Evolutionary conservation across 306 rosid genomes (phyloP).

Genomic region (Gleditsia sinensis): DNA sequence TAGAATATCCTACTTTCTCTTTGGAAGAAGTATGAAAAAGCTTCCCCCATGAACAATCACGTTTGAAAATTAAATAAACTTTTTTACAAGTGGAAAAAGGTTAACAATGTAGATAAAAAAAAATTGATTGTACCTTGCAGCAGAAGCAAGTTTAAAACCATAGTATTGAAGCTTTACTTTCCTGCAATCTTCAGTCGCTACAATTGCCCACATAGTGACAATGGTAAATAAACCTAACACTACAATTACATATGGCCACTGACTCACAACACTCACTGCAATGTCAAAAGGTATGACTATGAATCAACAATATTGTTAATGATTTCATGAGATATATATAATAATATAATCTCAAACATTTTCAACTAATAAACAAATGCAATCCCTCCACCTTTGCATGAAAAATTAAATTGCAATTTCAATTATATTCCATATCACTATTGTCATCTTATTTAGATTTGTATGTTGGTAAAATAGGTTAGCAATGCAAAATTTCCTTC

Average conservation of each 20-base stretch:
- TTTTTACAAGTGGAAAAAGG: slow-evolving; percentile 21
- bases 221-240: slow-evolving; percentile 81
- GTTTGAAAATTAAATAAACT: neutral
- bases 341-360: neutral
- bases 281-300: slow-evolving; percentile 20
- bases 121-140: slow-evolving; percentile 87
- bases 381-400: neutral
- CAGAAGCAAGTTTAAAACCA: slow-evolving; percentile 97
- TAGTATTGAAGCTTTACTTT: slow-evolving; percentile 95
- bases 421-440: slow-evolving; percentile 11
- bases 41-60: slow-evolving; percentile 23
- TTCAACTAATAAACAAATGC: slow-evolving; percentile 18
- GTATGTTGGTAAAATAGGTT: slow-evolving; percentile 22
- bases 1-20: slow-evolving; percentile 24
- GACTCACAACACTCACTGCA: slow-evolving; percentile 70
- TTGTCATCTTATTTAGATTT: neutral
- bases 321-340: slow-evolving; percentile 16
- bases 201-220: slow-evolving; percentile 99
- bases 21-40: slow-evolving; percentile 9
- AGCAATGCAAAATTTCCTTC: slow-evolving; percentile 11
- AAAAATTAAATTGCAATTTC: slow-evolving; percentile 17
- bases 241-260: slow-evolving; percentile 76
- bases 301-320: slow-evolving; percentile 24
- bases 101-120: slow-evolving; percentile 8
- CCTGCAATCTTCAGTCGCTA: slow-evolving; percentile 96